Base-by-base conservation (phyloP, 768 basidiomycete genomes). In the Kwoniella heveanensis region DNA sequence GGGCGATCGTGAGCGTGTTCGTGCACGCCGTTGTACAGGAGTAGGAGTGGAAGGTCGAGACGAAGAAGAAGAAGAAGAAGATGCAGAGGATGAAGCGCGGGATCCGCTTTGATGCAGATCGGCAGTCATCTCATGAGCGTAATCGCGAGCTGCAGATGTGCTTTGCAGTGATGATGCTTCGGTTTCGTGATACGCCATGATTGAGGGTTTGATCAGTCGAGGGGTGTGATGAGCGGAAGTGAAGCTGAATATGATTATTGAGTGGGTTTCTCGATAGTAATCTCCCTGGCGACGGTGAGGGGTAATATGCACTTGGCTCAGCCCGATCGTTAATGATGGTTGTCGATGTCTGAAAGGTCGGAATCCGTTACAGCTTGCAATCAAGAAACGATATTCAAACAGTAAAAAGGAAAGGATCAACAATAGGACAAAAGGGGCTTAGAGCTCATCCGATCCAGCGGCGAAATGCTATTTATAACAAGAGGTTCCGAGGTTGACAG, bases 401-500 rank as follows among this genome's bases (percentile, higher is more conserved):
- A 4, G 15, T 10, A 10, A 44, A 44, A 44, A 44, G 39, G 39
- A 44, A 44, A 44, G 39, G 52, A 53, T 30, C 30, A 32, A 53
- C 30, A 27, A n/a, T n/a, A n/a, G n/a, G n/a, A 53, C 30, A 53
- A 51, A 51, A 53, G 22, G n/a, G n/a, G 52, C n/a, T 21, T 53
- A n/a, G 30, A 53, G 22, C 15, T 9, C 29, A 27, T 22, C 22
- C 17, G 50, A 52, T 52, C 50, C 7, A 52, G 50, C 50, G 50
- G 52, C 10, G 52, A 53, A 30, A 30, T 9, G 52, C 22, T 19
- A 44, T 44, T 44, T 44, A 44, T 44, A 10, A 44, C 39, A 9
- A 44, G 39, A 9, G 10, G 39, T 3, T 44, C 8, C 10, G 19
- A 32, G 32, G 39, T 19, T 6, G 32, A 6, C 7, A 36, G 32